Conservation (phyloP, 495 filamentous ascomycete species). For the Talaromyces nanjingensis region DNA sequence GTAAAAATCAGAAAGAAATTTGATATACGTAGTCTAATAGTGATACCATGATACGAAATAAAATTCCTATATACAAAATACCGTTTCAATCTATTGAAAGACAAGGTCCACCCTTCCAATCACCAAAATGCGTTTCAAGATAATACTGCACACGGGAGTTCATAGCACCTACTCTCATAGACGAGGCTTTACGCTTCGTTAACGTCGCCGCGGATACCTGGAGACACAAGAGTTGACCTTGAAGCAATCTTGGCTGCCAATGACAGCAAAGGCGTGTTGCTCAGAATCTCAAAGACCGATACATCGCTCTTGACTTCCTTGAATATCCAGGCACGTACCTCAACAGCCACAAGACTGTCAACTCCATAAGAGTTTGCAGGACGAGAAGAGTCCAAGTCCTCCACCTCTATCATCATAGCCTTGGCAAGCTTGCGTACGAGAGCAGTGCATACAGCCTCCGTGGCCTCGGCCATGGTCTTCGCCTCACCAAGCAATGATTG, state of each 20-base stretch:
- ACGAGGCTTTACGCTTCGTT: not conserved
- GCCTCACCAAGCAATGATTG: not conserved
- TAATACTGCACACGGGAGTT: not conserved
- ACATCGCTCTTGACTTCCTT: not conserved
- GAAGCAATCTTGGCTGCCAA: not conserved
- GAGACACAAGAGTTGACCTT: not conserved
- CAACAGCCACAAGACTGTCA: not conserved
- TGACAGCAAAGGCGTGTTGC: not conserved
- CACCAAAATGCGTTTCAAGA: not conserved
- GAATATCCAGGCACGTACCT: not conserved
- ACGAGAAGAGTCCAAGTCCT: not conserved
- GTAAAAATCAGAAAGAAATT: no score
- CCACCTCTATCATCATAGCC: not conserved
- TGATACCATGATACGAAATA: not conserved
- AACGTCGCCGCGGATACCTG: not conserved
- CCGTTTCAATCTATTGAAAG: not conserved
- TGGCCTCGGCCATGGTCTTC: not conserved
- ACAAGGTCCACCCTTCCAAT: not conserved
- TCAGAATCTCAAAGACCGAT: not conserved
- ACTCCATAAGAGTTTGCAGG: not conserved
- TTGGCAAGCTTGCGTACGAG: not conserved
- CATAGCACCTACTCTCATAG: not conserved
- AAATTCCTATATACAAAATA: not conserved
- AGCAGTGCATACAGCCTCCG: not conserved
- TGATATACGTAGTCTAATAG: no score